phyloP scores from a whole-genome alignment of 2,329 filamentous ascomycete genomes.

The Amphichorda felina region DNA sequence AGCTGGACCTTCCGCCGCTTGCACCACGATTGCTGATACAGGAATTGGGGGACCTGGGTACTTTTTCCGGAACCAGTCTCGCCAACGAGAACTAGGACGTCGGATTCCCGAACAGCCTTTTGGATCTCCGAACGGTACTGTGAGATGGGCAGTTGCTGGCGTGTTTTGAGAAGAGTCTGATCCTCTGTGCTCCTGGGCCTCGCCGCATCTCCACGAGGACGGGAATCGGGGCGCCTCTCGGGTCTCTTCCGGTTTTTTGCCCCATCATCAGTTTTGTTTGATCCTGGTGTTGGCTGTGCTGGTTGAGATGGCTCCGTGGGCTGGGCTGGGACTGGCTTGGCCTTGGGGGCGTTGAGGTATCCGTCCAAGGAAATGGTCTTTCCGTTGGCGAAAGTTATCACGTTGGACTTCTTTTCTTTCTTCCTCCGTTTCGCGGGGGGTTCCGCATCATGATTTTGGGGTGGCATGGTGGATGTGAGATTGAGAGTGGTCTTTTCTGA shows the following conservation, averaged over 20 bases:
- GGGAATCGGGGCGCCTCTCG: not conserved
- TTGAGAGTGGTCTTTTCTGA: not conserved
- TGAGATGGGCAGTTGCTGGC: conserved; percentile 74
- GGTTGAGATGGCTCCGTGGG: conserved; percentile 1
- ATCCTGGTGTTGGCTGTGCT: conserved; percentile 2
- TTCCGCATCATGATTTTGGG: not conserved
- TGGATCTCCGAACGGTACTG: conserved; percentile 59
- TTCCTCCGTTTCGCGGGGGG: conserved; percentile 24
- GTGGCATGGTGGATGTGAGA: not conserved
- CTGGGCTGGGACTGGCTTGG: not conserved
- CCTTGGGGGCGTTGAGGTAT: conserved; percentile 23
- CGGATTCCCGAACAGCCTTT: conserved; percentile 39
- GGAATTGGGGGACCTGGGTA: conserved; percentile 89
- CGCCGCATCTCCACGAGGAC: conserved; percentile 4
- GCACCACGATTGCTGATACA: conserved; percentile 73
- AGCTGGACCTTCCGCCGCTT: conserved; percentile 42
- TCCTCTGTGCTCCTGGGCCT: conserved; percentile 14
- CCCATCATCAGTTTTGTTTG: not conserved
- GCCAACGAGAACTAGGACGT: conserved; percentile 77
- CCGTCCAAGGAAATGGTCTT: conserved; percentile 37
- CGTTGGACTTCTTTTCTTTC: conserved; percentile 11
- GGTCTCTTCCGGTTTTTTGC: not conserved
- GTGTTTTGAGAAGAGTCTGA: conserved; percentile 25
- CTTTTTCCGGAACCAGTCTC: conserved; percentile 96
- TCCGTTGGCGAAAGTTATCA: conserved; percentile 25